Base-by-base conservation (phyloP, 305 asterid species). In the Striga hermonthica region DNA sequence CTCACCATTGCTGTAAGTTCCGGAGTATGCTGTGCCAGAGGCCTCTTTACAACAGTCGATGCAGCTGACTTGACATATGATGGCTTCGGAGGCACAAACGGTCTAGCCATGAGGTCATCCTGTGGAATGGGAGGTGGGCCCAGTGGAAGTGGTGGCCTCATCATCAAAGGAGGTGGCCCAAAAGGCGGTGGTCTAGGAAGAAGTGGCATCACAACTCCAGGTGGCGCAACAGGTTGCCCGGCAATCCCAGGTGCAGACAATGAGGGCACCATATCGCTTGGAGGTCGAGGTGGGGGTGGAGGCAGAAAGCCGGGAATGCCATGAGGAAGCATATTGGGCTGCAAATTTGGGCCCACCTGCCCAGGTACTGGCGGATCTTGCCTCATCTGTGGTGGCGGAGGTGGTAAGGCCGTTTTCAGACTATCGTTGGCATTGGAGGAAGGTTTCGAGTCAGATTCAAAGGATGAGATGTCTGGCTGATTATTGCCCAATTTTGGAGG, bases 21-120 rank as follows among this genome's bases (percentile, higher is more conserved):
- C 53, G 99, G 99, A 28, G 96, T 94, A 76, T 94, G 99, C 78
- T 94, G 99, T 62, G 96, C 99, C 72, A 94, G 84, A 74, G 97
- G 99, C 82, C 96, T 94, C 87, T 94, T 94, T 65, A 94, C 87
- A 71, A 94, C 99, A 63, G 99, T 94, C 10, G 99, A 85, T 62
- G 97, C 95, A 70, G 99, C 99, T 68, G 97, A 91, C 72, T 90
- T 94, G 61, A 94, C 75, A 65, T 90, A 90, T 37, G 99, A 94
- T 64, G 99, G 96, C 82, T 88, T 90, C 69, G 77, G 95, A 64
- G 90, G 81, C 22, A 40, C 84, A 74, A 74, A 64, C 60, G 74
- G 84, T 74, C 86, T 75, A 15, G 77, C 76, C 70, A 22, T 49
- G 65, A 65, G 35, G 64, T 78, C 88, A 28, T 85, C 95, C 57